phyloP scores from a whole-genome alignment of 2,329 filamentous ascomycete genomes.

The Hypocrella siamensis region DNA sequence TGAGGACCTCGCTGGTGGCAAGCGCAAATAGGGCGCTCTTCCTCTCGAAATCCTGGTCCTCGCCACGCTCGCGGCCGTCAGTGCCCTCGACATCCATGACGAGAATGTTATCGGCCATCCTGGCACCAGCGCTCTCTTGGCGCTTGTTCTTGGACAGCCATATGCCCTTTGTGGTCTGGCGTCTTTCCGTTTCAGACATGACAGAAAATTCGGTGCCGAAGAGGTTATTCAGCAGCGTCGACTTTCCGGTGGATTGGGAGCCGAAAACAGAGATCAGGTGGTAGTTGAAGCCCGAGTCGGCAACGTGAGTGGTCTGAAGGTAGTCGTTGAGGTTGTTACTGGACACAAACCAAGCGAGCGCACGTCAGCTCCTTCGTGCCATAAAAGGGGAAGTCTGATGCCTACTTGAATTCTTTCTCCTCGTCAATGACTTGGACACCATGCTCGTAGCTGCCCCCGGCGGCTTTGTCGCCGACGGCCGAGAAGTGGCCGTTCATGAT shows the following conservation, averaged over 20 bases:
- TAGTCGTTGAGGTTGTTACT: constrained; percentile 71
- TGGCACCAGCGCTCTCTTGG: constrained; percentile 28
- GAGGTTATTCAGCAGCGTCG: constrained; percentile 86
- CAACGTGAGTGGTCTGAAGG: constrained; percentile 62
- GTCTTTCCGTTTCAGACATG: constrained; percentile 87
- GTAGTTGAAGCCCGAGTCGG: constrained; percentile 92
- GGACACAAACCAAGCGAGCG: constrained; percentile 4
- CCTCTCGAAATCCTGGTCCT: constrained; percentile 97
- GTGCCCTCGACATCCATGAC: constrained; percentile 99
- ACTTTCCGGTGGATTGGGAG: constrained; percentile 96
- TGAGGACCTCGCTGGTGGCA: constrained; percentile 92
- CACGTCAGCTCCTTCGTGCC: background rate
- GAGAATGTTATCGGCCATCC: constrained; percentile 93
- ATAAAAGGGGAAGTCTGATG: constrained; percentile 3
- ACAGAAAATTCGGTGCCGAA: constrained; percentile 95
- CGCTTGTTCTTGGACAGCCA: constrained; percentile 98
- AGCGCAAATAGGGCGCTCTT: constrained; percentile 96
- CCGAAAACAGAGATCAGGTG: constrained; percentile 98
- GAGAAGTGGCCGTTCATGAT: constrained; percentile 72
- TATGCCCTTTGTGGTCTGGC: constrained; percentile 97
- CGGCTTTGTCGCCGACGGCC: constrained; percentile 49
- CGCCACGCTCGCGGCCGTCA: constrained; percentile 86
- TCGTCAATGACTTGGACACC: constrained; percentile 89
- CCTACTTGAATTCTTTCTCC: constrained; percentile 93
- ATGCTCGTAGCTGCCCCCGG: constrained; percentile 62